phyloP scores from a whole-genome alignment of 2,329 filamentous ascomycete genomes.

The Pseudogymnoascus sp. region DNA sequence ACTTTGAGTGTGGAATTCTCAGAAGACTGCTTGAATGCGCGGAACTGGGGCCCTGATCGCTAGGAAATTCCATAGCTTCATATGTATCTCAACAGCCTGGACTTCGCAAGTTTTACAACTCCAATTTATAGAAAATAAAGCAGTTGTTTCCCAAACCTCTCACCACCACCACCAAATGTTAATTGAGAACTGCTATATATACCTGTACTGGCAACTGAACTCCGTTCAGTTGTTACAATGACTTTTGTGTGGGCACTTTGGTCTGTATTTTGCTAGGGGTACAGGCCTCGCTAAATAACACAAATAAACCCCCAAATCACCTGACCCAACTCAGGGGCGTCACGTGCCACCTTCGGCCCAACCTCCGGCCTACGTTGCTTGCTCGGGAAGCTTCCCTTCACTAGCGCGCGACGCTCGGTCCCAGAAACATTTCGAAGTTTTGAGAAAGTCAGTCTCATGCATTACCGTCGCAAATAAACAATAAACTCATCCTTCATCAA shows the following conservation, averaged over 20 bases:
- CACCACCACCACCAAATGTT: not conserved
- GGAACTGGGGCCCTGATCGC: too few species aligned
- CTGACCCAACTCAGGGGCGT: not conserved
- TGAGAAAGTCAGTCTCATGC: not conserved
- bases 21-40: not conserved
- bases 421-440: slow-evolving; percentile 9
- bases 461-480: not conserved
- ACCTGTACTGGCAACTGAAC: too few species aligned
- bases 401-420: slow-evolving; percentile 5
- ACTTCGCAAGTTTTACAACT: not conserved
- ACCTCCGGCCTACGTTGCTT: not conserved
- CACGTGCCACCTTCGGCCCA: not conserved
- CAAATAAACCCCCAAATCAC: not conserved
- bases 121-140: not conserved
- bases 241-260: too few species aligned
- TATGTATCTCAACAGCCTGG: not conserved
- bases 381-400: not conserved
- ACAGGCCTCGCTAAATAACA: too few species aligned
- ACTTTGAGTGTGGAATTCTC: not conserved
- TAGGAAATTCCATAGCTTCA: not conserved
- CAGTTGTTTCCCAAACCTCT: not conserved
- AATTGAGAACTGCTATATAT: too few species aligned
- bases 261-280: too few species aligned
- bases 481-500: not conserved
- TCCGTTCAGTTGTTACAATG: too few species aligned